phyloP scores from a whole-genome alignment of 257 asterid genomes.

The Striga asiatica region DNA sequence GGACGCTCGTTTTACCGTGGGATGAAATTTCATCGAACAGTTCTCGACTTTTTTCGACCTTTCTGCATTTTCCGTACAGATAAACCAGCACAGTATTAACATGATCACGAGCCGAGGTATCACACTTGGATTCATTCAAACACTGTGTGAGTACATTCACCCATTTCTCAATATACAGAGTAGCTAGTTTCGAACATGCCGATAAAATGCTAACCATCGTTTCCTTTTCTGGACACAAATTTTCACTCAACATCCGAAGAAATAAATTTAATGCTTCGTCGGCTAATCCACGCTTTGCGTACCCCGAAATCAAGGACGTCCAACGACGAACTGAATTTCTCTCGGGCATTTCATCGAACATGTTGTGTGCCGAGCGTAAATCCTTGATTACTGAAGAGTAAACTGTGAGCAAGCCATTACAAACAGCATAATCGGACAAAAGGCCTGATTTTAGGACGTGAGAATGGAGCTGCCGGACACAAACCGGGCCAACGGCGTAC shows the following conservation, averaged over 20 bases:
- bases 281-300: slow-evolving; percentile 34
- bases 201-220: slow-evolving; percentile 68
- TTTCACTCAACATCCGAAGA: slow-evolving; percentile 34
- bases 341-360: slow-evolving; percentile 69
- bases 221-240: slow-evolving; percentile 42
- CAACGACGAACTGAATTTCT: slow-evolving; percentile 38
- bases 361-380: slow-evolving; percentile 34
- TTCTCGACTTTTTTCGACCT: slow-evolving; percentile 39
- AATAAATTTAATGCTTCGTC: slow-evolving; percentile 43
- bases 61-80: slow-evolving; percentile 47
- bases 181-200: slow-evolving; percentile 45
- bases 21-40: slow-evolving; percentile 43
- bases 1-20: slow-evolving; percentile 42
- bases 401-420: slow-evolving; percentile 49
- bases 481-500: slow-evolving; percentile 16
- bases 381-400: slow-evolving; percentile 37
- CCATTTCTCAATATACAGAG: slow-evolving; percentile 36
- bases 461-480: slow-evolving; percentile 36
- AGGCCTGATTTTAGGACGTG: slow-evolving; percentile 42
- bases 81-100: slow-evolving; percentile 39
- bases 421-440: slow-evolving; percentile 27
- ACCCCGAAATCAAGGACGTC: slow-evolving; percentile 69
- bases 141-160: slow-evolving; percentile 18
- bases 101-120: slow-evolving; percentile 22
- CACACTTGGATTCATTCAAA: neutral